Percentiles rank a stretch among this genome's conserved stretches.
Conservation (phyloP, 495 filamentous ascomycete genomes). For the Evernia prunastri region DNA sequence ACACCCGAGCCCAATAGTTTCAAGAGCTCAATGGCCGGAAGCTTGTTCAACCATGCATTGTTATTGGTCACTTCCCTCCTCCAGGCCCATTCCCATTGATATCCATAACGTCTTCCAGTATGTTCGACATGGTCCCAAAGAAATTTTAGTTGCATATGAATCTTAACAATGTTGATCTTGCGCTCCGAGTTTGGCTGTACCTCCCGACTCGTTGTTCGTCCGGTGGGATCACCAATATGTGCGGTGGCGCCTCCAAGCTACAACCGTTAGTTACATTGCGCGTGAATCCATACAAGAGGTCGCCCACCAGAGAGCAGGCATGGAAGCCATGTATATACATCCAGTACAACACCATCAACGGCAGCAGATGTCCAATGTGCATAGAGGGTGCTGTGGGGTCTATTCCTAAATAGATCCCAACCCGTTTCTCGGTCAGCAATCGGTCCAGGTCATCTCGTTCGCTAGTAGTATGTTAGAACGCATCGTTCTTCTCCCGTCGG, state of each 20-base stretch:
- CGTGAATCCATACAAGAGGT: neutral
- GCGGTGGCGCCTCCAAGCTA: constrained; percentile 80
- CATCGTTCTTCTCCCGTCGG: constrained; percentile 2
- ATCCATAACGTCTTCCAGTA: constrained; percentile 55
- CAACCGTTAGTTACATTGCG: constrained; percentile 10
- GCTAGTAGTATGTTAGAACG: constrained; percentile 27
- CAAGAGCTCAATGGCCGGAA: constrained; percentile 65
- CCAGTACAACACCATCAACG: constrained; percentile 92
- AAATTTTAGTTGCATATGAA: constrained; percentile 73
- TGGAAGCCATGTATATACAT: constrained; percentile 79
- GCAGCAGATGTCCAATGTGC: constrained; percentile 88
- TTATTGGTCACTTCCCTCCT: constrained; percentile 67
- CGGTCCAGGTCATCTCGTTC: constrained; percentile 59
- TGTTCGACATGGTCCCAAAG: constrained; percentile 65
- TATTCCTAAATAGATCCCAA: constrained; percentile 81
- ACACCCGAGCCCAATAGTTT: constrained; percentile 62
- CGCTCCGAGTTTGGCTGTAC: constrained; percentile 47
- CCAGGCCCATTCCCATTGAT: constrained; percentile 54
- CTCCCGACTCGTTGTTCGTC: constrained; percentile 61
- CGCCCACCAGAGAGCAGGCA: constrained; percentile 59
- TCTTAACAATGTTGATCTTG: constrained; percentile 63
- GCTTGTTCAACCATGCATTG: constrained; percentile 66
- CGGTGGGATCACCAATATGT: constrained; percentile 83
- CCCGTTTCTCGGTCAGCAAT: constrained; percentile 60
- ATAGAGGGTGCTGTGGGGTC: constrained; percentile 88